phyloP scores from a whole-genome alignment of 176 grass and related monocot species.

The Phoenix roebelenii region DNA sequence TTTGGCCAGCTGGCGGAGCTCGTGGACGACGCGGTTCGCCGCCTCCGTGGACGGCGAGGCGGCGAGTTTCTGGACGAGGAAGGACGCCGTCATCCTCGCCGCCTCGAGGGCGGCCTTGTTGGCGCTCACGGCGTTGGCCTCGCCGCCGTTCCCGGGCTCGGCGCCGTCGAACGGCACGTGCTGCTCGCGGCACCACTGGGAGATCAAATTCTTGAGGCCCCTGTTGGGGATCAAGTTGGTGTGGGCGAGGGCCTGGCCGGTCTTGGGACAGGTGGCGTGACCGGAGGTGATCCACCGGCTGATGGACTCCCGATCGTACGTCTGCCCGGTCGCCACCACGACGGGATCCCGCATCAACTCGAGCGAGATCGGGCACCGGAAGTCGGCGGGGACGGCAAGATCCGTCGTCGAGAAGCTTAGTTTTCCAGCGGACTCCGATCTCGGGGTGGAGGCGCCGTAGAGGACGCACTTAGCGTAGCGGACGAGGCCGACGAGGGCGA shows the following conservation, averaged over 20 bases:
- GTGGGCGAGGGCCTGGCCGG: slow-evolving; percentile 46
- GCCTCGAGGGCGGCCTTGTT: slow-evolving; percentile 90
- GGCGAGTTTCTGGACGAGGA: slow-evolving; percentile 62
- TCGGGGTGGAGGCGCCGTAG: slow-evolving; percentile 58
- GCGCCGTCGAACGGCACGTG: slow-evolving; percentile 36
- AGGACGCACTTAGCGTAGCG: slow-evolving; percentile 90
- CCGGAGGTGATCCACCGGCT: slow-evolving; percentile 61
- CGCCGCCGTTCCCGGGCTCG: slow-evolving; percentile 36
- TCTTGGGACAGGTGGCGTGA: slow-evolving; percentile 86
- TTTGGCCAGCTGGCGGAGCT: slow-evolving; percentile 75
- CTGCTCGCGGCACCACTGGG: slow-evolving; percentile 86
- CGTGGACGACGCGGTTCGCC: slow-evolving; percentile 73
- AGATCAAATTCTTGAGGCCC: slow-evolving; percentile 80
- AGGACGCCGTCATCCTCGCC: slow-evolving; percentile 84
- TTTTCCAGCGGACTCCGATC: slow-evolving; percentile 31
- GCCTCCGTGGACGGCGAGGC: slow-evolving; percentile 38
- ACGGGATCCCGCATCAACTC: slow-evolving; percentile 87
- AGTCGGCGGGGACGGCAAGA: slow-evolving; percentile 46
- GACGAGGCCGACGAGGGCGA: slow-evolving; percentile 69
- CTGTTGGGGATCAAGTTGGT: slow-evolving; percentile 67
- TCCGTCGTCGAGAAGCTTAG: slow-evolving; percentile 2
- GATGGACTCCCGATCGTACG: slow-evolving; percentile 83
- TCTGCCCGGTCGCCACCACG: slow-evolving; percentile 75
- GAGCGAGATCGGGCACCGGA: slow-evolving; percentile 90
- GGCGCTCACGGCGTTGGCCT: slow-evolving; percentile 16